Evolutionary conservation across 2,329 filamentous ascomycete species (phyloP).

Genomic region (Xylaria arbuscula): DNA sequence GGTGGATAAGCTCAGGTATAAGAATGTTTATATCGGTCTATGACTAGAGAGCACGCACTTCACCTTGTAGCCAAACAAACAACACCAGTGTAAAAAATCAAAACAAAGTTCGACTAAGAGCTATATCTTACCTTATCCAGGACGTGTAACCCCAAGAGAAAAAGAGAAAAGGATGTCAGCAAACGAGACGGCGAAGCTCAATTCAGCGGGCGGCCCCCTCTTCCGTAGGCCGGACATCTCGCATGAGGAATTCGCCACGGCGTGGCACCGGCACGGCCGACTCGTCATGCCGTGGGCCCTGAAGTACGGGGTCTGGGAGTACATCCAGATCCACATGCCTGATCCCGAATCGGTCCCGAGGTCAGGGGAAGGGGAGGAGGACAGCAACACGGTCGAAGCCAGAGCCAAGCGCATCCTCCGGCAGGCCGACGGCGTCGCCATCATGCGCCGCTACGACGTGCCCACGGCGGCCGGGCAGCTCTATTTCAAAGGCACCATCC

Average conservation of each 20-base stretch:
- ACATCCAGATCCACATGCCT: constrained; percentile 40
- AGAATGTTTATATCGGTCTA: background rate
- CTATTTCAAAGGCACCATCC: constrained; percentile 32
- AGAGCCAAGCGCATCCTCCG: constrained; percentile 29
- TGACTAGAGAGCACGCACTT: background rate
- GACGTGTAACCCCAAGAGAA: background rate
- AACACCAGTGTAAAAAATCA: background rate
- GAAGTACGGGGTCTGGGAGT: constrained; percentile 35
- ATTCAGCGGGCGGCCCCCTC: constrained; percentile 31
- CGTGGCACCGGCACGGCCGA: constrained; percentile 37
- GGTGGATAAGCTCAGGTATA: background rate
- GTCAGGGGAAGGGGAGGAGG: background rate
- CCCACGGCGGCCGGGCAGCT: constrained; percentile 13
- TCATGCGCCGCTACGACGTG: constrained; percentile 32
- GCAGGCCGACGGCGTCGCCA: constrained; percentile 36
- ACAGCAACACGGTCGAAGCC: constrained; percentile 4
- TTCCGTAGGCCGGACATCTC: constrained; percentile 34
- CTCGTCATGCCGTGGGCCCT: constrained; percentile 36
- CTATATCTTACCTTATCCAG: background rate
- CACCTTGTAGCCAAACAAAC: background rate
- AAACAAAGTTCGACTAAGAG: background rate
- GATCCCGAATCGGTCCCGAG: background rate
- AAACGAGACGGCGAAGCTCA: constrained; percentile 16
- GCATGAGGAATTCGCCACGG: constrained; percentile 35
- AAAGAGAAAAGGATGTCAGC: constrained; percentile 10